A percentile compares a stretch with the other conserved stretches of the same genome.
These are phyloP conservation scores for Gamarada debralockiae DNA, from an alignment of 495 filamentous ascomycete genomes.

Conservation along the genomic window DNA sequence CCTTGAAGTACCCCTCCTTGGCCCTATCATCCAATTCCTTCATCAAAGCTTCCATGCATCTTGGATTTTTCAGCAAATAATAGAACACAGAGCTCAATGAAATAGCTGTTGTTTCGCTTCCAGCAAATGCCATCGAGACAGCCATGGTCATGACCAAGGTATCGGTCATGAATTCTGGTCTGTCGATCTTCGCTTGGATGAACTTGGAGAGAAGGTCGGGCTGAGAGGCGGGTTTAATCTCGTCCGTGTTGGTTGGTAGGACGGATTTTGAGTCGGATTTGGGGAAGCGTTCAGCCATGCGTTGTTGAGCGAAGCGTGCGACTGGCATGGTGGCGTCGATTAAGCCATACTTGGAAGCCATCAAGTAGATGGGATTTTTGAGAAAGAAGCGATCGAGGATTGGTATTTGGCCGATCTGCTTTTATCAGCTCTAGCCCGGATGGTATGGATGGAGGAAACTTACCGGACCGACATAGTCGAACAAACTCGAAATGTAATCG, in stretches of 20 bases:
- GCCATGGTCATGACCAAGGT: conserved; percentile 61
- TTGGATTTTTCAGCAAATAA: conserved; percentile 53
- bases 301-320: conserved; percentile 53
- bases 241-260: conserved; percentile 20
- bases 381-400: conserved; percentile 56
- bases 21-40: conserved; percentile 53
- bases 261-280: conserved; percentile 24
- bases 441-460: conserved; percentile 8
- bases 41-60: conserved; percentile 37
- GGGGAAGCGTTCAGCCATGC: conserved; percentile 49
- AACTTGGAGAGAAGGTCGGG: conserved; percentile 59
- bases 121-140: conserved; percentile 61
- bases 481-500: conserved; percentile 45
- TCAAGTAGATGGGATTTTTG: conserved; percentile 56
- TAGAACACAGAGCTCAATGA: conserved; percentile 61
- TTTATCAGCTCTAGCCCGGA: conserved; percentile 22
- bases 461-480: conserved; percentile 59
- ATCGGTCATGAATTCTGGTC: conserved; percentile 66
- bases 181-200: conserved; percentile 49
- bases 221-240: conserved; percentile 31
- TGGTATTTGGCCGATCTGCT: conserved; percentile 57
- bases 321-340: conserved; percentile 58
- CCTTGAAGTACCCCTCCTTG: conserved; percentile 40
- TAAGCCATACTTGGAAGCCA: conserved; percentile 42
- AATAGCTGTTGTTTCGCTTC: conserved; percentile 62